Percentiles rank a stretch among this genome's conserved stretches.
Evolutionary conservation across 306 rosid species (phyloP).

Genomic region (Prunus kanzakura): DNA sequence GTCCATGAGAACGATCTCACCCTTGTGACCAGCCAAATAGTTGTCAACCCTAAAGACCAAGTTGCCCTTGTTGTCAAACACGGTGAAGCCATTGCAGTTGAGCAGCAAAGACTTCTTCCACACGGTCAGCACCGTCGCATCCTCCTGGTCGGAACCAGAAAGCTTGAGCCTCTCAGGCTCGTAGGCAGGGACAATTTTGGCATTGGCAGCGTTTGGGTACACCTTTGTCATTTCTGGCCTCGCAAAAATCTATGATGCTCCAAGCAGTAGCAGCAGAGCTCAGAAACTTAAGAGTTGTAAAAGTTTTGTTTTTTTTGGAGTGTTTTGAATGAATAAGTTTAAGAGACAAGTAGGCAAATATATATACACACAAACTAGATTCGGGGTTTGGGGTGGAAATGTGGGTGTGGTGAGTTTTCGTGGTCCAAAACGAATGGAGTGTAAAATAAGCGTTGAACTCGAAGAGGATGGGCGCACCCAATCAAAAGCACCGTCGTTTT

Average conservation of each 20-base stretch:
- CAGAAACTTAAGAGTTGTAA: not conserved
- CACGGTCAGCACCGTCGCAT: constrained; percentile 45
- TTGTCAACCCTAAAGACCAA: constrained; percentile 65
- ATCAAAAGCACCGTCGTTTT: not conserved
- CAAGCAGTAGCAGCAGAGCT: too few relatives aligned
- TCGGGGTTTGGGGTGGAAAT: not conserved
- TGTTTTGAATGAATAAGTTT: not conserved
- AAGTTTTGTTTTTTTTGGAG: not conserved
- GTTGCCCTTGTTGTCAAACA: constrained; percentile 53
- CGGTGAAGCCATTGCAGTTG: constrained; percentile 78
- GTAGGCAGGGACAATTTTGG: not conserved
- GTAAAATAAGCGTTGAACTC: not conserved
- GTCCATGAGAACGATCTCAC: constrained; percentile 74
- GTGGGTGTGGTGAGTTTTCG: not conserved
- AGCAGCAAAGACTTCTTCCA: constrained; percentile 77
- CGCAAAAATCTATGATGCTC: not conserved
- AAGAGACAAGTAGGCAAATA: not conserved
- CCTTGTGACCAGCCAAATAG: constrained; percentile 46
- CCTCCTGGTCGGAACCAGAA: not conserved
- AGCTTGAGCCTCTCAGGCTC: not conserved
- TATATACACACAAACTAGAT: not conserved
- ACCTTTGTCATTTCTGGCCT: constrained; percentile 53
- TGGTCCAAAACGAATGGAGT: not conserved
- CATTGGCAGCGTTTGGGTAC: constrained; percentile 40
- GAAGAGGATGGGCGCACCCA: not conserved